phyloP scores from a whole-genome alignment of 257 asterid genomes.

The Eucommia ulmoides region DNA sequence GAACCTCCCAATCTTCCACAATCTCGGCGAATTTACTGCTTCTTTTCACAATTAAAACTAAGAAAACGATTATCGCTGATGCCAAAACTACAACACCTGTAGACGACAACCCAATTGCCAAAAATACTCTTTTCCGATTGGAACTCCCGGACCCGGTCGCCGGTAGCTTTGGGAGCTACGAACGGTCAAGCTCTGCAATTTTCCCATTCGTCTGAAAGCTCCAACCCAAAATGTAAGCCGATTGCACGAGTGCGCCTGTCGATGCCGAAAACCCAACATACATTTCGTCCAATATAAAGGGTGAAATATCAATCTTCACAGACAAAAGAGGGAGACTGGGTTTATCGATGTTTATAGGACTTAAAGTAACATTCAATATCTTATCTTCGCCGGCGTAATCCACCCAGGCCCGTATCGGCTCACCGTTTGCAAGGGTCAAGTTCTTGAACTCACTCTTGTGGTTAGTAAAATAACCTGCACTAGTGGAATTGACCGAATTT shows the following conservation, averaged over 20 bases:
- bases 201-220: not conserved
- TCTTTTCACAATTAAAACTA: conserved; percentile 18
- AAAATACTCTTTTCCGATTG: too few species aligned
- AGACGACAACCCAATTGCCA: not conserved
- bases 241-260: not conserved
- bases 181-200: not conserved
- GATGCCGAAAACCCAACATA: conserved; percentile 45
- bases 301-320: conserved; percentile 23
- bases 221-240: not conserved
- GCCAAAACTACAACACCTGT: too few species aligned
- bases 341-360: conserved; percentile 22
- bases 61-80: not conserved
- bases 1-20: conserved; percentile 55
- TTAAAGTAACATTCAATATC: conserved; percentile 29
- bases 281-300: conserved; percentile 26
- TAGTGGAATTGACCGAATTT: conserved; percentile 9
- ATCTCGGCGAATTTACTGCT: conserved; percentile 36
- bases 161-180: not conserved
- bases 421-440: conserved; percentile 32
- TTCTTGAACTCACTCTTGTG: conserved; percentile 16
- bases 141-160: too few species aligned
- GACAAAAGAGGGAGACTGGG: conserved; percentile 33
- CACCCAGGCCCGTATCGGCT: conserved; percentile 41
- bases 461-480: conserved; percentile 30
- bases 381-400: conserved; percentile 24